Conservation (phyloP, 2,329 filamentous ascomycete genomes). For the Cytospora piceae region DNA sequence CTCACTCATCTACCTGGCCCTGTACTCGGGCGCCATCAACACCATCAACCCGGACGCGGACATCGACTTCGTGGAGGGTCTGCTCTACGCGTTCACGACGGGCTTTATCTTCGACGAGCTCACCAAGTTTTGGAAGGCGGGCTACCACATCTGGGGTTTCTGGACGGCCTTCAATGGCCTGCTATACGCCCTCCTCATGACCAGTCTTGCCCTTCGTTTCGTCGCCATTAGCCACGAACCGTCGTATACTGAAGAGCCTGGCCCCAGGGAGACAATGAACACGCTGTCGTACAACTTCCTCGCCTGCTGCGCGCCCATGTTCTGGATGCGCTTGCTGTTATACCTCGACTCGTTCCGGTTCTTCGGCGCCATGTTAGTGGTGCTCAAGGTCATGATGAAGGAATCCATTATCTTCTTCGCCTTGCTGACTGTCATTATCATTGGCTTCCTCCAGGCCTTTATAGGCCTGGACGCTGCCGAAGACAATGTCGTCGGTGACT, state of each 20-base stretch:
- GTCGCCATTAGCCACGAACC: conserved; percentile 70
- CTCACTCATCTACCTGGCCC: conserved; percentile 77
- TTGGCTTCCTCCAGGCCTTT: conserved; percentile 92
- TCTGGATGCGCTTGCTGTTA: conserved; percentile 89
- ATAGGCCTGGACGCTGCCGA: conserved; percentile 87
- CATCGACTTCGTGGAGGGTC: conserved; percentile 78
- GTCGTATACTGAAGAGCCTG: conserved; percentile 38
- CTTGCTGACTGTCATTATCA: conserved; percentile 78
- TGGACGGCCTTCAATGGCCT: conserved; percentile 95
- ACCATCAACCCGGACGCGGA: conserved; percentile 86
- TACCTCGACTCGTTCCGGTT: conserved; percentile 94
- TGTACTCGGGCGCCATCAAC: conserved; percentile 93
- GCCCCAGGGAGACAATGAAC: conserved; percentile 68
- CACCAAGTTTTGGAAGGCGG: conserved; percentile 92
- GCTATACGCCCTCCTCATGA: conserved; percentile 77
- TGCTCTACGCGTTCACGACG: conserved; percentile 88
- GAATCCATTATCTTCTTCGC: conserved; percentile 97
- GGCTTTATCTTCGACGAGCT: conserved; percentile 89
- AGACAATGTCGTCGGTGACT: conserved; percentile 68
- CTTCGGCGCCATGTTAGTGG: conserved; percentile 97
- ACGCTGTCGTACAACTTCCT: conserved; percentile 90
- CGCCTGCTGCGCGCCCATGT: conserved; percentile 92
- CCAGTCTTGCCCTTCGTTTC: conserved; percentile 79
- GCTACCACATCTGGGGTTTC: conserved; percentile 87
- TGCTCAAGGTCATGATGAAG: conserved; percentile 94